These are phyloP conservation scores for Xerocomus cyaneibrunnescens DNA, from an alignment of 1,284 basidiomycete genomes.

Conservation along the genomic window DNA sequence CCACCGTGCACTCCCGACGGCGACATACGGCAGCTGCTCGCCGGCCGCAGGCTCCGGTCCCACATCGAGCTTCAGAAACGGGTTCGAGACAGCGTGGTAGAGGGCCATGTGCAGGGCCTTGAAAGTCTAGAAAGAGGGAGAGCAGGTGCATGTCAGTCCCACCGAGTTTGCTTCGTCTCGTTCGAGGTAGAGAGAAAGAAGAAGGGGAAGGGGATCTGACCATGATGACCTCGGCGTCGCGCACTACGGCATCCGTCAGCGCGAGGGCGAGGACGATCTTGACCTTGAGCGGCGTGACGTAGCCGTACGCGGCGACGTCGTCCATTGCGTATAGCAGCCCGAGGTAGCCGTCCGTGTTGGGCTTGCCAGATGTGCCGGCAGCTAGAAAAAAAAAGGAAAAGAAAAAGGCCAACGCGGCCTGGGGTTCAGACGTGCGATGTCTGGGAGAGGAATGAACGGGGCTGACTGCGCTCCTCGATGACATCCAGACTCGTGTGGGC, in stretches of 20 bases:
- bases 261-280: constrained; percentile 77
- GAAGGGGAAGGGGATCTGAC: constrained; percentile 51
- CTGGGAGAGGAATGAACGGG: constrained; percentile 7
- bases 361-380: constrained; percentile 50
- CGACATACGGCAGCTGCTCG: constrained; percentile 55
- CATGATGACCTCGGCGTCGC: constrained; percentile 68
- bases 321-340: constrained; percentile 79
- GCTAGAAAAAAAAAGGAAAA: constrained; percentile 35
- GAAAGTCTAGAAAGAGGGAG: constrained; percentile 60
- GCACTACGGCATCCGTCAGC: constrained; percentile 74
- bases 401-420: neutral
- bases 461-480: constrained; percentile 65
- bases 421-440: neutral
- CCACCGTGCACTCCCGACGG: constrained; percentile 66
- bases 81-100: constrained; percentile 73
- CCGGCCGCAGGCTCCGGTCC: constrained; percentile 42
- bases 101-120: constrained; percentile 81
- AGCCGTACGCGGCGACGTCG: constrained; percentile 81
- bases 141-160: neutral
- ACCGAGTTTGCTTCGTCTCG: too few relatives aligned
- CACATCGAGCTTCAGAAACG: constrained; percentile 65
- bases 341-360: constrained; percentile 71
- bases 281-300: constrained; percentile 76
- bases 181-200: neutral
- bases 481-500: constrained; percentile 77